Conservation (phyloP, 345 rosid species). For the Arabidopsis arenosa region DNA sequence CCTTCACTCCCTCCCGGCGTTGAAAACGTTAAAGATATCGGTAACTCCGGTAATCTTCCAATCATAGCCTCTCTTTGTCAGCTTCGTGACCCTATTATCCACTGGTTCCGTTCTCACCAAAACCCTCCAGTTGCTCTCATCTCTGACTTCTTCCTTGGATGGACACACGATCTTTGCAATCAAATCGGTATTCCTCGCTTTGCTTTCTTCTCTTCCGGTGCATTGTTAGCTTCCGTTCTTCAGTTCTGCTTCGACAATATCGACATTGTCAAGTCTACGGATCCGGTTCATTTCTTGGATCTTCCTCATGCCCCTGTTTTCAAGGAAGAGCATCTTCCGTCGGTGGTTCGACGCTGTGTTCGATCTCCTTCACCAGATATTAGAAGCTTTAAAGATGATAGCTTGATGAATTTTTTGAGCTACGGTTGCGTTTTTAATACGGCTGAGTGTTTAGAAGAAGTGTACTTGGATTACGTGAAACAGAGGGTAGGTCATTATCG, state of each 20-base stretch:
- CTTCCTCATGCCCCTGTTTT: constrained; percentile 63
- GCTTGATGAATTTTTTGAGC: constrained; percentile 46
- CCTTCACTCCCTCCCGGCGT: constrained; percentile 36
- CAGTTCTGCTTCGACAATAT: constrained; percentile 44
- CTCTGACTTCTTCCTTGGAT: constrained; percentile 55
- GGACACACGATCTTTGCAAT: constrained; percentile 56
- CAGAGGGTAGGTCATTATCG: constrained; percentile 50
- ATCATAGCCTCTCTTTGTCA: constrained; percentile 51
- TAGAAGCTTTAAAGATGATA: constrained; percentile 29
- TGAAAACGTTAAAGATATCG: constrained; percentile 55
- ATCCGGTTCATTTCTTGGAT: constrained; percentile 44
- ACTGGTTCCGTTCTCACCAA: constrained; percentile 63
- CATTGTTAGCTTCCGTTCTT: constrained; percentile 42
- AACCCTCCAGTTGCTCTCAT: constrained; percentile 65
- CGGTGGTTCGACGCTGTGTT: constrained; percentile 36
- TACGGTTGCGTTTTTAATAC: constrained; percentile 59
- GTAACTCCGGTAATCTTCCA: constrained; percentile 51
- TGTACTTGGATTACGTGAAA: constrained; percentile 48
- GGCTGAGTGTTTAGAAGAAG: constrained; percentile 54
- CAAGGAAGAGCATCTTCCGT: constrained; percentile 58
- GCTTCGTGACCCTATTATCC: constrained; percentile 46
- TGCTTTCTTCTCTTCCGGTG: constrained; percentile 54
- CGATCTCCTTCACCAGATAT: constrained; percentile 40
- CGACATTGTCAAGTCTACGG: constrained; percentile 31
- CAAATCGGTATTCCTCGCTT: constrained; percentile 51